Base-by-base conservation (phyloP, 768 basidiomycete genomes). In the Suillus tomentosus region DNA sequence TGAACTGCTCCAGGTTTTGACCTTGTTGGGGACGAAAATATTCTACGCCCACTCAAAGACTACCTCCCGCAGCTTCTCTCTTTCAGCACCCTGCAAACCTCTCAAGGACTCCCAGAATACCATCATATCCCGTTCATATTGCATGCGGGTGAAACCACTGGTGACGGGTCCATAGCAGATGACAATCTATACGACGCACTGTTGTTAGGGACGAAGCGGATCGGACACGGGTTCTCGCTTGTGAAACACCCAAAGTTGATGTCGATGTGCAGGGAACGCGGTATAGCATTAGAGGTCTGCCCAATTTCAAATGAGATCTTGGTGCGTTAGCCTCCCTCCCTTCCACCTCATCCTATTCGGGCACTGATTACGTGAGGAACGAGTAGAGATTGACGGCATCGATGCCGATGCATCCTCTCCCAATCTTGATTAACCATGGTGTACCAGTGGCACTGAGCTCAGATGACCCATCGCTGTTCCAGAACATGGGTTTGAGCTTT, bases 301-400 rank as follows among this genome's bases (percentile, higher is more conserved):
- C 91, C 92, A 2, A 91, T 93, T 65, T 93, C 90, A 58, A 91
- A 93, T 64, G 90, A 92, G 69, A 85, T 92, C 43, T 75, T 93
- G 73, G 90, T 90, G 71, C 73, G 70, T 64, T 60, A 24, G 15
- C 22, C 66, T 60, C 5, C 22, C 66, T 60, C 5, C 42, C 1
- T 54, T 51, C 51, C 11, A 31, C 54, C 39, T 9, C 22, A 51
- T 34, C 11, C 48, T 27, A 48, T 48, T 62, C 2, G 45, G 27
- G 5, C 54, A 27, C 57, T 58, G 42, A 27, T 57, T 37, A 11
- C 17, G 31, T 57, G 53, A 40, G 61, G 40, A 24, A 6, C 9
- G 31, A 39, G 13, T 68, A 91, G 89, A 85, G 90, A 11, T 77
- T 91, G 60, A 89, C 90, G 3, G 85, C 89, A 10, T 91, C 90